These are phyloP conservation scores for Sporisorium exsertum DNA, from an alignment of 1,284 basidiomycete genomes.

Conservation along the genomic window DNA sequence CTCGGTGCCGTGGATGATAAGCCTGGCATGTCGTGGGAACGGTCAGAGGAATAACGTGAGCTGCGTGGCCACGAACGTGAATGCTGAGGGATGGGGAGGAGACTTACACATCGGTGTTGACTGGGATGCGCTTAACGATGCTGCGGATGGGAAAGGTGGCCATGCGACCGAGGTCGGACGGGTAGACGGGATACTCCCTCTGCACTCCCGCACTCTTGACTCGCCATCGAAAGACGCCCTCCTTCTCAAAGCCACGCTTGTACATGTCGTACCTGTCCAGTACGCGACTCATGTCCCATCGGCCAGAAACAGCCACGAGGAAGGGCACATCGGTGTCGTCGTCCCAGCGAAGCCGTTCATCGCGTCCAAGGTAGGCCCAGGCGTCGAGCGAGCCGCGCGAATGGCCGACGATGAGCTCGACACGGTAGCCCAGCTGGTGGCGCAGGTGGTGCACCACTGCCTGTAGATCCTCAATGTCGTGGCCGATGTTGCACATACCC, in stretches of 20 bases:
- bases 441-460: slow-evolving; percentile 13
- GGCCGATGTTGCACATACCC: slow-evolving; percentile 6
- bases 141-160: slow-evolving; percentile 2
- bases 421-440: slow-evolving; percentile 2
- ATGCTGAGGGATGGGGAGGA: neutral
- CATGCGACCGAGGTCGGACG: slow-evolving; percentile 3
- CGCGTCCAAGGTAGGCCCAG: slow-evolving; percentile 5
- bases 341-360: slow-evolving; percentile 7
- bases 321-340: slow-evolving; percentile 1
- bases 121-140: neutral
- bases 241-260: slow-evolving; percentile 9
- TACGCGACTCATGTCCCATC: neutral
- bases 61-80: neutral
- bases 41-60: neutral
- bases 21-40: neutral
- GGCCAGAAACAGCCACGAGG: slow-evolving; percentile 3
- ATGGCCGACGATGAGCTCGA: slow-evolving; percentile 11
- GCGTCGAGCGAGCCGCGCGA: slow-evolving; percentile 12
- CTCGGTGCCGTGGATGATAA: slow-evolving; percentile 4
- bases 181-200: slow-evolving; percentile 6
- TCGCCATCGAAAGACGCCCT: slow-evolving; percentile 6
- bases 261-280: slow-evolving; percentile 9
- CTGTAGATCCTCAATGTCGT: slow-evolving; percentile 22
- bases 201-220: slow-evolving; percentile 3
- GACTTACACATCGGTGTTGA: slow-evolving; percentile 7